These are phyloP conservation scores for Phytopythium ostracodes DNA, from an alignment of 352 stramenopile species.

Conservation along the genomic window DNA sequence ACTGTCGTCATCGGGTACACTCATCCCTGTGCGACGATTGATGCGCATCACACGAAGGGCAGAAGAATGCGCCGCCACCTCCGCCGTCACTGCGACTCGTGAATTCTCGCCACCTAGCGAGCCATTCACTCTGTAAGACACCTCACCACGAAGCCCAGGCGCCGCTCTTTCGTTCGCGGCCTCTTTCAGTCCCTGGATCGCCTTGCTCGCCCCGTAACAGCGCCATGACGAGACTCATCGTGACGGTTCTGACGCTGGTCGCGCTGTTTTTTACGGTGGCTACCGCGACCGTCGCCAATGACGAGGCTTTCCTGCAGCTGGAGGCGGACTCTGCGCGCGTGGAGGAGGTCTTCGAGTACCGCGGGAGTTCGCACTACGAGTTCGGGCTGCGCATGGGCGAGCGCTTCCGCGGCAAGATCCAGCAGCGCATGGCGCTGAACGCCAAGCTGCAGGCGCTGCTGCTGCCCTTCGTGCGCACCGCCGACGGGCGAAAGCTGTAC, in stretches of 20 bases:
- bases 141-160: neutral
- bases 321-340: slow-evolving; percentile 11
- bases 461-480: slow-evolving; percentile 46
- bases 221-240: slow-evolving; percentile 3
- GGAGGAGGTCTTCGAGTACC: slow-evolving; percentile 49
- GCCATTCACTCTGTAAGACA: neutral
- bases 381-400: slow-evolving; percentile 50
- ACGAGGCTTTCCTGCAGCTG: neutral
- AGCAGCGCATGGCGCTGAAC: slow-evolving; percentile 31
- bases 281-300: neutral
- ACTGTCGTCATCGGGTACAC: neutral
- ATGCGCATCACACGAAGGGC: neutral
- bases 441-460: slow-evolving; percentile 54
- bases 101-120: neutral
- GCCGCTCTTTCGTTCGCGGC: neutral
- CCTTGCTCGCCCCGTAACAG: neutral
- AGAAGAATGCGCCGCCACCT: too few species aligned
- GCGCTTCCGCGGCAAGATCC: slow-evolving; percentile 49
- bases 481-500: slow-evolving; percentile 30
- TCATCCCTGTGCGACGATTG: neutral
- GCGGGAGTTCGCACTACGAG: slow-evolving; percentile 55
- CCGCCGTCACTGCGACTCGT: neutral
- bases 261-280: neutral
- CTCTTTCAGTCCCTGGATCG: neutral
- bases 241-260: slow-evolving; percentile 1